These are phyloP conservation scores for Didymella segeticola DNA, from an alignment of 2,329 filamentous ascomycete genomes.

Conservation along the genomic window DNA sequence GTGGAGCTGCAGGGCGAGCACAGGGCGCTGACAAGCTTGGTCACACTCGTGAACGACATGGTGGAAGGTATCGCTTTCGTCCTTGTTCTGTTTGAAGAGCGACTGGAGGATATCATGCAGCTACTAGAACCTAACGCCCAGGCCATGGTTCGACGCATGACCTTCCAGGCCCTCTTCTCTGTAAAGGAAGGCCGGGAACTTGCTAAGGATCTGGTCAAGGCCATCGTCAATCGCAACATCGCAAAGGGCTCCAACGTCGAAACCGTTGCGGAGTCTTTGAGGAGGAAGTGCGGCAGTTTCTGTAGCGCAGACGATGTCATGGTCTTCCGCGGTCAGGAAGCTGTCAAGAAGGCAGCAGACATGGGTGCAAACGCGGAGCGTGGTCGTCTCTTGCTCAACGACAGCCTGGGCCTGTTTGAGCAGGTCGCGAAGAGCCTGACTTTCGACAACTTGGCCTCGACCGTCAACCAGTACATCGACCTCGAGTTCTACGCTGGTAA, in stretches of 20 bases:
- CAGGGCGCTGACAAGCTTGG: constrained; percentile 84
- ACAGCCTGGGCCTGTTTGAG: constrained; percentile 86
- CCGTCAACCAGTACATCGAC: constrained; percentile 77
- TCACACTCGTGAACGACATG: constrained; percentile 85
- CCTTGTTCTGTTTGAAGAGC: constrained; percentile 91
- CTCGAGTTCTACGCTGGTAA: constrained; percentile 84
- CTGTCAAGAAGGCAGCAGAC: constrained; percentile 86
- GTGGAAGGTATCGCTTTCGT: constrained; percentile 98
- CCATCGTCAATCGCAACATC: constrained; percentile 97
- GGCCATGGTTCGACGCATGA: constrained; percentile 75
- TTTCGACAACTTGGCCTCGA: constrained; percentile 78
- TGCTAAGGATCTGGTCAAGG: constrained; percentile 93
- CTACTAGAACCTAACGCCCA: constrained; percentile 71
- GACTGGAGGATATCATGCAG: constrained; percentile 83
- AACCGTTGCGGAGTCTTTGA: constrained; percentile 92
- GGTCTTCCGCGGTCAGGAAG: constrained; percentile 97
- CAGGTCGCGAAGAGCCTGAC: constrained; percentile 85
- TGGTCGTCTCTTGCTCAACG: constrained; percentile 80
- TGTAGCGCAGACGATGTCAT: constrained; percentile 97
- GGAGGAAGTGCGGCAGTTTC: constrained; percentile 92
- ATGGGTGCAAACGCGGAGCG: constrained; percentile 75
- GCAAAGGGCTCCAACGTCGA: constrained; percentile 96
- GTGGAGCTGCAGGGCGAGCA: constrained; percentile 93
- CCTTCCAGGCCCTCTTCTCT: constrained; percentile 87
- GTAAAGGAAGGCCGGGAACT: constrained; percentile 80